A percentile compares a stretch with the other conserved stretches of the same genome.
Conservation (phyloP, 352 stramenopile species). For the Halophytophthora polymorphica region DNA sequence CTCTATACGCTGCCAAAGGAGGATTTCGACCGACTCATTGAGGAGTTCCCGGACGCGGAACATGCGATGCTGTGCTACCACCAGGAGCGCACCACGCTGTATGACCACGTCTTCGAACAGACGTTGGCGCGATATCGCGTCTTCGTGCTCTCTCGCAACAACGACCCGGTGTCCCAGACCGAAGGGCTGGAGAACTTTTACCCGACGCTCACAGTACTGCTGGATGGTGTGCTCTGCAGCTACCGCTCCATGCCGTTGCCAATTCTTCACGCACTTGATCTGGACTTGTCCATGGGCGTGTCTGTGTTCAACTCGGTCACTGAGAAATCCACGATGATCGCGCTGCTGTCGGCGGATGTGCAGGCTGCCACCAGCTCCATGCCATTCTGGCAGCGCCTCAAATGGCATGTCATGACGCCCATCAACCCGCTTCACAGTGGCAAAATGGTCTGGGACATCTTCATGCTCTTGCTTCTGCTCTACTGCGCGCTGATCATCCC, state of each 20-base stretch:
- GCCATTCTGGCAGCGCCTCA: constrained; percentile 24
- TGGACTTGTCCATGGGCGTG: constrained; percentile 73
- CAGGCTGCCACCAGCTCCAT: constrained; percentile 1
- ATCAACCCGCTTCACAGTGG: constrained; percentile 48
- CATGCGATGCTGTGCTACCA: constrained; percentile 58
- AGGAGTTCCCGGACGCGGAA: constrained; percentile 77
- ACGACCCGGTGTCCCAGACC: constrained; percentile 50
- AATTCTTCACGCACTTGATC: constrained; percentile 56
- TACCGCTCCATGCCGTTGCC: constrained; percentile 61
- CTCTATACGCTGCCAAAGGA: constrained; percentile 78
- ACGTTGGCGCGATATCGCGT: constrained; percentile 64
- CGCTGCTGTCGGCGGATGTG: constrained; percentile 39
- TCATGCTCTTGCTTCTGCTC: constrained; percentile 36
- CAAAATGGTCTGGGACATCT: constrained; percentile 54
- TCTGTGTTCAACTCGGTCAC: constrained; percentile 73
- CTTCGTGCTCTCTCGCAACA: constrained; percentile 53
- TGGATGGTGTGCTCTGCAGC: constrained; percentile 55
- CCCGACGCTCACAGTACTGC: constrained; percentile 57
- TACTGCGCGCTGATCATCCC: constrained; percentile 62
- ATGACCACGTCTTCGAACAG: constrained; percentile 68
- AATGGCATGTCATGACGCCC: constrained; percentile 24
- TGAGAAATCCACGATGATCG: constrained; percentile 71
- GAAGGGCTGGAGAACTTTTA: constrained; percentile 66
- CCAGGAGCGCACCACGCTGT: constrained; percentile 51
- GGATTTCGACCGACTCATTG: constrained; percentile 75